phyloP scores from a whole-genome alignment of 78 protist genomes.

The Dictyostelium discoideum region dicty_2.7 NC_007089.4:1732501-1733000 shows the following conservation, averaged over 20 bases:
- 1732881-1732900: not conserved
- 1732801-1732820: conserved; percentile 94
- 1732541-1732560: conserved; percentile 81
- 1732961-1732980: conserved; percentile 68
- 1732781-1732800: conserved; percentile 84
- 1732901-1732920: not conserved
- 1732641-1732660: conserved; percentile 86
- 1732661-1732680: conserved; percentile 33
- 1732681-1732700: conserved; percentile 5
- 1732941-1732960: conserved; percentile 8
- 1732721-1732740: conserved; percentile 46
- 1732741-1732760: conserved; percentile 52
- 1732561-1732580: conserved; percentile 87
- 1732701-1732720: not conserved
- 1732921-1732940: conserved; percentile 19
- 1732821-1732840: conserved; percentile 68
- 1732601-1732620: conserved; percentile 95
- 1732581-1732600: conserved; percentile 87
- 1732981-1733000: conserved; percentile 81
- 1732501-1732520: conserved; percentile 91
- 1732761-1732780: conserved; percentile 85
- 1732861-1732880: conserved; percentile 26
- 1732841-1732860: conserved; percentile 12
- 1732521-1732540: conserved; percentile 85
- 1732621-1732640: conserved; percentile 97